Conservation (phyloP, 768 basidiomycete genomes). For the Podaxis sp. region DNA sequence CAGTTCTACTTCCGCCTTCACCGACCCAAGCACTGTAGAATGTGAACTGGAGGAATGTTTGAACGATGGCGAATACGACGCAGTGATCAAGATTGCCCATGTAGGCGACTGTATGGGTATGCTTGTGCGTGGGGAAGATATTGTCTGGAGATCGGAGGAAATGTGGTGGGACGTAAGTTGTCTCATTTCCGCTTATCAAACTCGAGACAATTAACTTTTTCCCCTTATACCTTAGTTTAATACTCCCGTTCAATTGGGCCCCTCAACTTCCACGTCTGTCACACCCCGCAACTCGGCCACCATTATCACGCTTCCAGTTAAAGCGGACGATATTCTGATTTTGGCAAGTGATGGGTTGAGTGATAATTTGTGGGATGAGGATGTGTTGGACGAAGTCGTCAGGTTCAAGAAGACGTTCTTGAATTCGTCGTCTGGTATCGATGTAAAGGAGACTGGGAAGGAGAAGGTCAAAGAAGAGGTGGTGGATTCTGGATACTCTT, state of each 20-base stretch:
- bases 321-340: slow-evolving; percentile 73
- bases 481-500: slow-evolving; percentile 8
- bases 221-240: slow-evolving; percentile 28
- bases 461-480: neutral
- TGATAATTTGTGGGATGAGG: slow-evolving; percentile 89
- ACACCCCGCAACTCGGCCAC: slow-evolving; percentile 56
- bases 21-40: neutral
- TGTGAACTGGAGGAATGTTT: slow-evolving; percentile 10
- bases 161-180: slow-evolving; percentile 85
- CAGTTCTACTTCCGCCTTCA: neutral
- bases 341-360: slow-evolving; percentile 80
- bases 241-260: slow-evolving; percentile 48
- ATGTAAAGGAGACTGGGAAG: neutral
- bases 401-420: slow-evolving; percentile 42
- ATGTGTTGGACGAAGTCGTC: slow-evolving; percentile 78
- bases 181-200: neutral
- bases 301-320: slow-evolving; percentile 67
- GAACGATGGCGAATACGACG: slow-evolving; percentile 33
- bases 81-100: slow-evolving; percentile 79
- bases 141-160: slow-evolving; percentile 86
- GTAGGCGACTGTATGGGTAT: slow-evolving; percentile 88
- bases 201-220: neutral
- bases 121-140: slow-evolving; percentile 75
- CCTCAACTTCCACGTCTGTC: slow-evolving; percentile 28
- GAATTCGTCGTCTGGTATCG: neutral